Evolutionary conservation across 495 filamentous ascomycete species (phyloP).

Genomic region (Pyrenula massariospora): DNA sequence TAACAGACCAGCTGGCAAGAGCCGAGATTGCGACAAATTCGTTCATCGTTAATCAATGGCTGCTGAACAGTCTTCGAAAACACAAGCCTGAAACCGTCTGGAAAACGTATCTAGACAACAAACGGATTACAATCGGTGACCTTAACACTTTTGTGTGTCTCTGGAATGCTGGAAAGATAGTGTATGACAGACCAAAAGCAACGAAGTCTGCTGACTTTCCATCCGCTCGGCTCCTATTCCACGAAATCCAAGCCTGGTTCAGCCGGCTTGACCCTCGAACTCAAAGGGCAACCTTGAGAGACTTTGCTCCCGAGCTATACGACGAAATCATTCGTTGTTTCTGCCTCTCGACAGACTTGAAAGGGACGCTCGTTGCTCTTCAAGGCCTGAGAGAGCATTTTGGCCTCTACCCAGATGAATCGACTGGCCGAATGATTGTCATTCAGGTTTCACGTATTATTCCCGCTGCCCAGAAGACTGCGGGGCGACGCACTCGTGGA

Average conservation of each 20-base stretch:
- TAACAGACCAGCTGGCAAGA: conserved; percentile 43
- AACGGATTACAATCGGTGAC: conserved; percentile 42
- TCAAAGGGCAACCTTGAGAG: conserved; percentile 8
- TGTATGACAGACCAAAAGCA: conserved; percentile 32
- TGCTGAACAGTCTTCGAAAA: conserved; percentile 45
- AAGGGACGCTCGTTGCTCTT: conserved; percentile 50
- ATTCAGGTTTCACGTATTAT: conserved; percentile 34
- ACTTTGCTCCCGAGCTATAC: conserved; percentile 40
- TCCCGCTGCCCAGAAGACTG: conserved; percentile 1
- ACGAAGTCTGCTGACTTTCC: conserved; percentile 24
- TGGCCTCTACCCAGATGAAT: conserved; percentile 36
- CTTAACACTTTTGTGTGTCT: conserved; percentile 59
- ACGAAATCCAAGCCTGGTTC: conserved; percentile 47
- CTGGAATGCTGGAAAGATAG: conserved; percentile 46
- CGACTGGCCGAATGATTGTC: conserved; percentile 37
- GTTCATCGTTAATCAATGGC: conserved; percentile 65
- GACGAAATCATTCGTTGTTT: conserved; percentile 46
- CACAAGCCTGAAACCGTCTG: conserved; percentile 39
- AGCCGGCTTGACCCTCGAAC: conserved; percentile 5
- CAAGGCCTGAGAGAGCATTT: conserved; percentile 42
- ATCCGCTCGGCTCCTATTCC: conserved; percentile 43
- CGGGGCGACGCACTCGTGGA: background rate
- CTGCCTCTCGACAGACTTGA: conserved; percentile 38
- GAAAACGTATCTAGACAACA: conserved; percentile 40
- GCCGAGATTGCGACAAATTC: conserved; percentile 53